phyloP scores from a whole-genome alignment of 805 yeast genomes.

The Yamadazyma scolyti region DNA sequence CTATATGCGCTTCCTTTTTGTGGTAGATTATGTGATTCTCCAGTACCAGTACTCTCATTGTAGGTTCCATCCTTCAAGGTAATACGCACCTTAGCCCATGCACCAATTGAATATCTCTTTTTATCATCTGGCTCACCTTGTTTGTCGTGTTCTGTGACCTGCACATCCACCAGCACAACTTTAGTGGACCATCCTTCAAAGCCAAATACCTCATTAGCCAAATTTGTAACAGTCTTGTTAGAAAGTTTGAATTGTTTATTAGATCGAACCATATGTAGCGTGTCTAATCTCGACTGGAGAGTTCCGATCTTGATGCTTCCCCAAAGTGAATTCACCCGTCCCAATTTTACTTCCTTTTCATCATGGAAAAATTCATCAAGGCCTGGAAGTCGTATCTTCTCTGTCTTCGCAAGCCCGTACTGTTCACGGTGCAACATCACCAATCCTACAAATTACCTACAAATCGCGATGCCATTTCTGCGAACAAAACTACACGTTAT shows the following conservation, averaged over 20 bases:
- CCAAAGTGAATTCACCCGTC: conserved; percentile 40
- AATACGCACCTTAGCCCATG: conserved; percentile 29
- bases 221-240: conserved; percentile 21
- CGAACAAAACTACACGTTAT: too few relatives aligned
- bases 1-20: conserved; percentile 29
- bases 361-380: conserved; percentile 10
- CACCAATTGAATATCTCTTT: conserved; percentile 17
- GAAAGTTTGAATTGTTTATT: conserved; percentile 7
- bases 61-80: conserved; percentile 43
- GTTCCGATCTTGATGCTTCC: conserved; percentile 44
- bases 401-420: conserved; percentile 2
- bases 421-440: conserved; percentile 2
- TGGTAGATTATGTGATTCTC: conserved; percentile 30
- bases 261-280: conserved; percentile 16
- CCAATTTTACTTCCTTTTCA: conserved; percentile 7
- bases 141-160: conserved; percentile 2
- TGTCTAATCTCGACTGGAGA: conserved; percentile 45
- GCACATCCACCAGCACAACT: conserved; percentile 22
- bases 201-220: conserved; percentile 54
- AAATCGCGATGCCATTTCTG: conserved; percentile 1
- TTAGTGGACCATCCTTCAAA: conserved; percentile 55
- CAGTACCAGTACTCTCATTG: conserved; percentile 36
- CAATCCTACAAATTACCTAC: background rate
- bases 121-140: background rate
- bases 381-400: conserved; percentile 8